These are phyloP conservation scores for Lodderomyces parapsilosis DNA, from an alignment of 1,139 yeast genomes.

Conservation along the genomic window DNA sequence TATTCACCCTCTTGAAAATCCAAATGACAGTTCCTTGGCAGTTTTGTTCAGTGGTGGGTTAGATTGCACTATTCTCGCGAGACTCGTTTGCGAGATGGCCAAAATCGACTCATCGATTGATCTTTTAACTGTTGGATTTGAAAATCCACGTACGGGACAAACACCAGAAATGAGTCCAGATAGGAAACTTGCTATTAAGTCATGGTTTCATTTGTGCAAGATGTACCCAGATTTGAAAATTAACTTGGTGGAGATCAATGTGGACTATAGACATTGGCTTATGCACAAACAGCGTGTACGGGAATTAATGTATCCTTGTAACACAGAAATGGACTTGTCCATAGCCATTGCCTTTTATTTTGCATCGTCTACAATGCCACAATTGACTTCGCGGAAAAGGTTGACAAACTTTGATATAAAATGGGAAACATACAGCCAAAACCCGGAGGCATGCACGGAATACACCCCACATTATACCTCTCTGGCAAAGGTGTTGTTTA, in stretches of 20 bases:
- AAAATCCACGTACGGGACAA: conserved; percentile 76
- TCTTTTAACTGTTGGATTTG: conserved; percentile 91
- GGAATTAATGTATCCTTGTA: conserved; percentile 73
- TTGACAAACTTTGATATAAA: conserved; percentile 15
- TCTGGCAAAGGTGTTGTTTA: conserved; percentile 66
- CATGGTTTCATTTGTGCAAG: conserved; percentile 52
- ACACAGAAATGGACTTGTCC: conserved; percentile 92
- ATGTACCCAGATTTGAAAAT: conserved; percentile 35
- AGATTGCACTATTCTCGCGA: conserved; percentile 82
- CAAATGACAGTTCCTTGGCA: conserved; percentile 44
- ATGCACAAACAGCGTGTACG: conserved; percentile 51
- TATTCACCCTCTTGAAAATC: conserved; percentile 53
- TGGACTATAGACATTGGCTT: conserved; percentile 66
- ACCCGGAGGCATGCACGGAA: conserved; percentile 15
- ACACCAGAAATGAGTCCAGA: conserved; percentile 76
- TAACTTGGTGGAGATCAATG: conserved; percentile 65
- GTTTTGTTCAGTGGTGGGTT: conserved; percentile 90
- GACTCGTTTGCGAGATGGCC: conserved; percentile 31
- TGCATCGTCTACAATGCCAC: conserved; percentile 48
- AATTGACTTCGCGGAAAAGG: conserved; percentile 26
- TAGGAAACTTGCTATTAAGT: conserved; percentile 63
- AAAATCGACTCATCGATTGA: conserved; percentile 37
- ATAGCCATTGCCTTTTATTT: conserved; percentile 94
- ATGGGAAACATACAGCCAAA: conserved; percentile 23
- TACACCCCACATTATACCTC: conserved; percentile 36